Base-by-base conservation (phyloP, 2,329 filamentous ascomycete genomes). In the Neopestalotiopsis sp. region DNA sequence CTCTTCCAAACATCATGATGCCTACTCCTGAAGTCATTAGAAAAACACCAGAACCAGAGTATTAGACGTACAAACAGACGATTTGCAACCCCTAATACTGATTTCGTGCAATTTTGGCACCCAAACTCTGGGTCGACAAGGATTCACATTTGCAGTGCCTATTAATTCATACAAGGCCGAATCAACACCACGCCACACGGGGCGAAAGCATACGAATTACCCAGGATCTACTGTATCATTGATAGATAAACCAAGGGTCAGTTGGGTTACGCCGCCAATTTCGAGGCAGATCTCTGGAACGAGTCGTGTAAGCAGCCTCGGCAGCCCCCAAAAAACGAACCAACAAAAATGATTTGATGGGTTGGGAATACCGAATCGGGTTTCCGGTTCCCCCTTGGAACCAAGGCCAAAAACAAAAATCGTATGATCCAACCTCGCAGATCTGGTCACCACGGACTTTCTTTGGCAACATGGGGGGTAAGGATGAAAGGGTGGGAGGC, bases 381-480 rank as follows among this genome's bases (percentile, higher is more conserved):
- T 20, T 53, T 10, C 45, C 45, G 34, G 17, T 53, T 9, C 17
- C 45, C 61, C 34, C 28, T 34, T 13, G 42, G 42, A n/a, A n/a
- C 42, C 42, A 53, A 20, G 45, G 24, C 24, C 24, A 28, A 28
- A 53, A 53, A 20, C 2, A 10, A n/a, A 7, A 62, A 64, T 64
- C 64, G 45, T 66, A 66, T 38, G 64, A 66, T 66, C 10, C 17
- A 32, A 13, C 49, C 13, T 14, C 12, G 45, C 45, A 20, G 20
- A 66, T 57, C 64, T 66, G 61, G 40, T 64, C 61, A 64, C 61
- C 61, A 64, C 61, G 28, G 61, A 64, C 42, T n/a, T 53, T 17
- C 9, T 38, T 38, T 28, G 3, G 1, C 34, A 38, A 38, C 34
- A 38, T 38, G 34, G 34, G 34, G 24, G 24, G 24, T 28, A 28